Evolutionary conservation across 495 filamentous ascomycete species (phyloP).

Genomic region (Pyronema omphalodes): DNA sequence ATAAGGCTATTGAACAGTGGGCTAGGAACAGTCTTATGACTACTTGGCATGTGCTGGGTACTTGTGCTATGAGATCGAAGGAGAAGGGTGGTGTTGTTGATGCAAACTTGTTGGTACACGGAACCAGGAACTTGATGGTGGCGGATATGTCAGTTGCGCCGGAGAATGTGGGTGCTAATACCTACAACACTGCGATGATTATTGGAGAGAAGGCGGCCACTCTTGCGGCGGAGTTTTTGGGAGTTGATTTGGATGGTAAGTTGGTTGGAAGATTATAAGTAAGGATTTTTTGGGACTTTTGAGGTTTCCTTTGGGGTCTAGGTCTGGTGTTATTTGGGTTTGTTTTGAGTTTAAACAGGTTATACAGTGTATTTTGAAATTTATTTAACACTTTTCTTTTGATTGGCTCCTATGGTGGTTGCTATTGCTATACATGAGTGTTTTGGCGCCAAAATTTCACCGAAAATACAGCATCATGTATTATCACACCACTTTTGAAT

Average conservation of each 20-base stretch:
- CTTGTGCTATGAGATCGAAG: conserved; percentile 20
- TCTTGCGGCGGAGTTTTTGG: conserved; percentile 36
- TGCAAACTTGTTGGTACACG: conserved; percentile 31
- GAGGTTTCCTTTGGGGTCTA: no score
- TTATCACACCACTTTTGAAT: no score
- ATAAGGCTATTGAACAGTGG: conserved; percentile 31
- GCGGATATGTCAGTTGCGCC: conserved; percentile 30
- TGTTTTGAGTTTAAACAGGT: no score
- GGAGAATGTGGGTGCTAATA: conserved; percentile 38
- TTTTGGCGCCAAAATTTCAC: no score
- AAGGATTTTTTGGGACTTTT: no score
- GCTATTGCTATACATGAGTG: no score
- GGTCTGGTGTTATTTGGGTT: no score
- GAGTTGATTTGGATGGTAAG: conserved; percentile 6
- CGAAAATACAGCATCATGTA: no score
- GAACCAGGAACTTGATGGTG: conserved; percentile 31
- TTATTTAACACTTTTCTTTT: no score
- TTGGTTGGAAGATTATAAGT: no score
- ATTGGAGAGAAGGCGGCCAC: conserved; percentile 44
- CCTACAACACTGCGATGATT: conserved; percentile 39
- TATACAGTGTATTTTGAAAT: no score
- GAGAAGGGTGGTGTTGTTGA: conserved; percentile 36
- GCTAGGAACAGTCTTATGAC: conserved; percentile 30
- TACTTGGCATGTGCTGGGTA: conserved; percentile 36
- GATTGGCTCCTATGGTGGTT: no score